A percentile compares a stretch with the other conserved stretches of the same genome.
These are phyloP conservation scores for Drechslerella coelobrocha DNA, from an alignment of 2,329 filamentous ascomycete genomes.

Conservation along the genomic window DNA sequence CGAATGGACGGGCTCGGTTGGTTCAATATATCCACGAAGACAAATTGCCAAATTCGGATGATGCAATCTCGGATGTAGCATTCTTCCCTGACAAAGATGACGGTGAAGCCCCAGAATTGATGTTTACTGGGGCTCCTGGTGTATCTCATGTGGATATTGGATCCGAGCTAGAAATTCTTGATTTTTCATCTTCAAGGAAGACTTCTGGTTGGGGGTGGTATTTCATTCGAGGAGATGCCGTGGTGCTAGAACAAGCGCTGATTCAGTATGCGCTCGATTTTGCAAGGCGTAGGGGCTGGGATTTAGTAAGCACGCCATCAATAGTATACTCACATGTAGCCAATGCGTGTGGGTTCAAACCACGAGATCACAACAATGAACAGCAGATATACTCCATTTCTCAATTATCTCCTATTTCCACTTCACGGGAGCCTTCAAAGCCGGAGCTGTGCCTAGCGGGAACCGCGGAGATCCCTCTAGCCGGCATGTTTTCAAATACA, in stretches of 20 bases:
- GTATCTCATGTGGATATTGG: constrained; percentile 85
- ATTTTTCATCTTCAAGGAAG: constrained; percentile 81
- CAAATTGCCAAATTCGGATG: constrained; percentile 60
- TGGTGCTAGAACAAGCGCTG: constrained; percentile 91
- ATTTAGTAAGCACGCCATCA: constrained; percentile 79
- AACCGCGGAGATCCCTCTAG: constrained; percentile 93
- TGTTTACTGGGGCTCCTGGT: constrained; percentile 29
- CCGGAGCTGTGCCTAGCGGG: constrained; percentile 79
- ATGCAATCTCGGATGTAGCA: constrained; percentile 50
- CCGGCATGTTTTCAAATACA: constrained; percentile 82
- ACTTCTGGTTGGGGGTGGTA: constrained; percentile 98
- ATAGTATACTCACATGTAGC: constrained; percentile 93
- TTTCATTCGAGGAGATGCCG: constrained; percentile 88
- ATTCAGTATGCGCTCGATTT: constrained; percentile 82
- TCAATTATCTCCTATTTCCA: constrained; percentile 60
- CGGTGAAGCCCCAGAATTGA: constrained; percentile 53
- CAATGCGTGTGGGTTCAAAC: constrained; percentile 90
- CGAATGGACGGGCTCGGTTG: constrained; percentile 69
- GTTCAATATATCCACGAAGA: constrained; percentile 81
- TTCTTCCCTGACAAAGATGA: constrained; percentile 54
- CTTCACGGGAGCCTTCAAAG: constrained; percentile 61
- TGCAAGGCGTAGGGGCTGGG: constrained; percentile 77
- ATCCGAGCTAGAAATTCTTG: constrained; percentile 81
- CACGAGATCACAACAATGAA: constrained; percentile 86
- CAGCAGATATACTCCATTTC: constrained; percentile 87